Conservation (phyloP, 2,329 filamentous ascomycete genomes). For the Epichloe hybrida region DNA sequence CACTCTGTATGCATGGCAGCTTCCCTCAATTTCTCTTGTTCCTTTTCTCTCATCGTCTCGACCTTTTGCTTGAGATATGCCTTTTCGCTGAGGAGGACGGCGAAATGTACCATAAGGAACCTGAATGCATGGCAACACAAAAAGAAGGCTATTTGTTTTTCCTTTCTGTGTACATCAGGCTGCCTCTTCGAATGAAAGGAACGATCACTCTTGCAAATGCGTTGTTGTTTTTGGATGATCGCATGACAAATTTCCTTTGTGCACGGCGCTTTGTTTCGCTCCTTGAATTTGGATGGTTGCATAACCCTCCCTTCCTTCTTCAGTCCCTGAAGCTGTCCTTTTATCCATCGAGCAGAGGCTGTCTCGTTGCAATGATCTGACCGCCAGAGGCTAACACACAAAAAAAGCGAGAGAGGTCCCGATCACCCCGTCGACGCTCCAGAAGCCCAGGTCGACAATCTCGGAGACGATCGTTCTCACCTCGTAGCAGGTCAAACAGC, state of each 20-base stretch:
- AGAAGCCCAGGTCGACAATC: conserved; percentile 62
- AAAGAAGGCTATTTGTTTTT: neutral
- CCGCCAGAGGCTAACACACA: conserved; percentile 14
- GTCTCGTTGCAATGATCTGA: neutral
- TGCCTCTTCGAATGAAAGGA: neutral
- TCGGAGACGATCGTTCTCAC: conserved; percentile 65
- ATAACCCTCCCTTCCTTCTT: neutral
- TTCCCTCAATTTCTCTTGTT: neutral
- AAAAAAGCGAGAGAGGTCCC: conserved; percentile 71
- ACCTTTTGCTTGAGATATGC: neutral
- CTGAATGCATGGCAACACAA: neutral
- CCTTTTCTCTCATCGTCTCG: conserved; percentile 1
- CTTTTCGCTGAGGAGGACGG: neutral
- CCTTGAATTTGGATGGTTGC: neutral
- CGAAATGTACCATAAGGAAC: too few relatives aligned
- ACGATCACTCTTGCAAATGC: neutral
- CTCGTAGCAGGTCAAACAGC: conserved; percentile 62
- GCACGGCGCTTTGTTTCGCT: neutral
- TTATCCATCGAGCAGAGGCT: neutral
- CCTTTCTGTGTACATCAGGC: neutral
- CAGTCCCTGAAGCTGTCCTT: neutral
- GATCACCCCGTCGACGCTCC: conserved; percentile 69
- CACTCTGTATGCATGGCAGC: conserved; percentile 1
- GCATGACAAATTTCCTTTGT: neutral
- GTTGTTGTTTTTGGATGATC: neutral